Percentiles rank a stretch among this genome's conserved stretches.
Conservation (phyloP, 805 yeast genomes). For the Pichia californica region DNA sequence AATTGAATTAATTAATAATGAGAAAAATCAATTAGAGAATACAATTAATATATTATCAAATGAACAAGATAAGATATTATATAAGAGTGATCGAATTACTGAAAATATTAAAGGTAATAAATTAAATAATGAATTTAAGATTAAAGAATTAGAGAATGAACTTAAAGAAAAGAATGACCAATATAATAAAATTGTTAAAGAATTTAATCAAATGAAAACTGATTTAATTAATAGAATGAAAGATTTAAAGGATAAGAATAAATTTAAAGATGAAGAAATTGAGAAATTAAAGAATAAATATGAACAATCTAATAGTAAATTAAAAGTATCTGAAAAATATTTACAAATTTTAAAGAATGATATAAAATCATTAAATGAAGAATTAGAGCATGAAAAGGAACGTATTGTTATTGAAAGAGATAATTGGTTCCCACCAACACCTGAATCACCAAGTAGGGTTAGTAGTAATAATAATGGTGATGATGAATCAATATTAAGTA, state of each 20-base stretch:
- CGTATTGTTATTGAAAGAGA: conserved; percentile 12
- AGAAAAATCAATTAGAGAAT: conserved; percentile 13
- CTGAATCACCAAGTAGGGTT: conserved; percentile 18
- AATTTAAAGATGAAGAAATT: conserved; percentile 6
- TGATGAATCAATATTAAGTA: too few species aligned
- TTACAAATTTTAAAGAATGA: conserved; percentile 6
- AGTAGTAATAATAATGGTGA: background rate
- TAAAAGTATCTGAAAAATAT: conserved; percentile 7
- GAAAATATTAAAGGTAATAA: conserved; percentile 2
- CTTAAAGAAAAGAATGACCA: conserved; percentile 18
- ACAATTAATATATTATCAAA: conserved; percentile 17
- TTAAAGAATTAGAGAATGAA: conserved; percentile 18
- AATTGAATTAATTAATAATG: conserved; percentile 13
- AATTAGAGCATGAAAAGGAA: conserved; percentile 4
- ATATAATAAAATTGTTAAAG: conserved; percentile 18
- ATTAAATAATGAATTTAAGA: background rate
- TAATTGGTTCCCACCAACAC: conserved; percentile 20
- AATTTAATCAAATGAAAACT: conserved; percentile 29
- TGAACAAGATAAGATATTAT: conserved; percentile 17
- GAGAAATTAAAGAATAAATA: conserved; percentile 2
- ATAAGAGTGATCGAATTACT: conserved; percentile 13
- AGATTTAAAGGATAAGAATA: conserved; percentile 15
- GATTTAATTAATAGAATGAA: conserved; percentile 26
- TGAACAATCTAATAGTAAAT: conserved; percentile 1
- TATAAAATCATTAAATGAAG: background rate